phyloP scores from a whole-genome alignment of 2,329 filamentous ascomycete genomes.

The Myriosclerotinia scirpicola region DNA sequence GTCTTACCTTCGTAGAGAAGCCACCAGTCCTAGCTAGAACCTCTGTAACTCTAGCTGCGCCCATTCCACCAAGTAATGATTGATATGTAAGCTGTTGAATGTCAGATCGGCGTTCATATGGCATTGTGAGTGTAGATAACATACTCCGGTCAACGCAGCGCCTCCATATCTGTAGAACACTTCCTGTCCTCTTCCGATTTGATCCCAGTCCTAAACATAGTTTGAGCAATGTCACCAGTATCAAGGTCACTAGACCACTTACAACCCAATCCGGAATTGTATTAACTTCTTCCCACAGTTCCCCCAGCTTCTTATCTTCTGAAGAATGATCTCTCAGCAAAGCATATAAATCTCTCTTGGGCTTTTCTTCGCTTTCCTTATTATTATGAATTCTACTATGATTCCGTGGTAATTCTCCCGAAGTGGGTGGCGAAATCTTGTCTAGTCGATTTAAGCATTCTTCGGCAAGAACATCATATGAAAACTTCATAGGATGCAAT shows the following conservation, averaged over 20 bases:
- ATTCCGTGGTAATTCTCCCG: constrained; percentile 32
- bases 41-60: constrained; percentile 70
- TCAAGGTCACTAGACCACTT: constrained; percentile 6
- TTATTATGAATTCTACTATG: constrained; percentile 41
- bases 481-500: constrained; percentile 58
- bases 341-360: constrained; percentile 58
- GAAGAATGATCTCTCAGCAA: constrained; percentile 59
- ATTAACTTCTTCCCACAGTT: constrained; percentile 67
- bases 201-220: constrained; percentile 60
- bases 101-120: constrained; percentile 12
- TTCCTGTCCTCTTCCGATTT: constrained; percentile 71
- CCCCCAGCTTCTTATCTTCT: constrained; percentile 53
- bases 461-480: constrained; percentile 68
- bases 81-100: constrained; percentile 49
- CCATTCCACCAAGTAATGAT: constrained; percentile 69
- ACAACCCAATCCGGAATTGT: constrained; percentile 68
- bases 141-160: constrained; percentile 59
- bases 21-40: constrained; percentile 73
- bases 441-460: constrained; percentile 65
- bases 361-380: constrained; percentile 39
- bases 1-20: constrained; percentile 56
- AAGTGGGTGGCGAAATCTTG: constrained; percentile 53
- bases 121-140: constrained; percentile 21
- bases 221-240: background rate
- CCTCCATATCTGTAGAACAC: constrained; percentile 76